These are phyloP conservation scores for Plantago lanceolata DNA, from an alignment of 305 asterid genomes.

Conservation along the genomic window DNA sequence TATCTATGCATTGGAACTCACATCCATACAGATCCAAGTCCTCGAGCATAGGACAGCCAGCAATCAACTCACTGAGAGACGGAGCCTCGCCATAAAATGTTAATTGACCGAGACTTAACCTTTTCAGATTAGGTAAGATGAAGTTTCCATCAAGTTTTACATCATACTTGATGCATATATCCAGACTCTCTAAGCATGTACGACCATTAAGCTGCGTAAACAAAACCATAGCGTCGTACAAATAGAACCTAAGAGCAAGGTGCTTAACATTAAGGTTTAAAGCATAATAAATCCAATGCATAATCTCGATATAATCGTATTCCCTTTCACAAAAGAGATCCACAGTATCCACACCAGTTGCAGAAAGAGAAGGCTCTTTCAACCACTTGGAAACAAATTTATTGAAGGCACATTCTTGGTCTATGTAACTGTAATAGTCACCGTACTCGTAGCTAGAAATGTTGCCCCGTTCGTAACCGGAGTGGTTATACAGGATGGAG, in stretches of 20 bases:
- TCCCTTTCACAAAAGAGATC: not conserved
- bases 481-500: not conserved
- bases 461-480: not conserved
- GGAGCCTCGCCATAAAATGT: not conserved
- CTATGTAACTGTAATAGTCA: not conserved
- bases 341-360: not conserved
- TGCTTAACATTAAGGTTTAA: not conserved
- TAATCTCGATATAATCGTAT: not conserved
- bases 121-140: not conserved
- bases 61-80: not conserved
- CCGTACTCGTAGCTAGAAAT: not conserved
- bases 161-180: no score
- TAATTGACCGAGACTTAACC: no score
- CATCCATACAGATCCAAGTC: not conserved
- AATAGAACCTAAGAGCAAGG: not conserved
- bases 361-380: not conserved
- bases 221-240: not conserved
- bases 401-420: not conserved
- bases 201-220: not conserved
- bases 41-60: constrained; percentile 4
- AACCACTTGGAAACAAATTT: not conserved
- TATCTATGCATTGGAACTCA: not conserved
- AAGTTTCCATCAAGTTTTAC: no score
- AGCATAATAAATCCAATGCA: not conserved
- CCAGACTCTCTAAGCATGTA: not conserved